These are phyloP conservation scores for Hypholoma fasciculare DNA, from an alignment of 768 basidiomycete species.

Conservation along the genomic window DNA sequence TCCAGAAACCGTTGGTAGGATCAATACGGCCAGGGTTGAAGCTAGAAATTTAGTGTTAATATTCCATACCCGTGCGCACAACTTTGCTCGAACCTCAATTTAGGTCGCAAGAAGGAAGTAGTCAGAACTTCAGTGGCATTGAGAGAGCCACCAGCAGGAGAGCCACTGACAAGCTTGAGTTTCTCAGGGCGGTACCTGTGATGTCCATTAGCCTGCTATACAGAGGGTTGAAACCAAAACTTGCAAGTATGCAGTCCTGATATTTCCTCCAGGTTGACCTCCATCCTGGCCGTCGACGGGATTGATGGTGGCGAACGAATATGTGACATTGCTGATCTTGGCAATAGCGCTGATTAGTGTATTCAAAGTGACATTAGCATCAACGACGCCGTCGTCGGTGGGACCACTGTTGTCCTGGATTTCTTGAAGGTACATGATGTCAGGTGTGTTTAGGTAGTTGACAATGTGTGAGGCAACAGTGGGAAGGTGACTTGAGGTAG, in stretches of 20 bases:
- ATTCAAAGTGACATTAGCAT: conserved; percentile 51
- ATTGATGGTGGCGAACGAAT: conserved; percentile 48
- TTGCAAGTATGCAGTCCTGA: conserved; percentile 57
- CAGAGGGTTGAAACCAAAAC: conserved; percentile 12
- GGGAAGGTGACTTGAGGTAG: conserved; percentile 46
- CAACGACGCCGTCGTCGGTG: conserved; percentile 52
- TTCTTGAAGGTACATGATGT: conserved; percentile 65
- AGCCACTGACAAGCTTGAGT: conserved; percentile 43
- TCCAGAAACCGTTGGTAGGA: conserved; percentile 56
- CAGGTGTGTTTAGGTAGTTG: conserved; percentile 47
- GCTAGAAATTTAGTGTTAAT: conserved; percentile 30
- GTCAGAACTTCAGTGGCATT: conserved; percentile 38
- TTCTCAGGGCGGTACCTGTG: conserved; percentile 49
- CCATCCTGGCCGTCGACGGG: conserved; percentile 59
- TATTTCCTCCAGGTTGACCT: conserved; percentile 63
- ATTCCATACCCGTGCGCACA: not conserved
- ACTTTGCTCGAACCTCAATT: conserved; percentile 39
- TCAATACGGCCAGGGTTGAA: conserved; percentile 65
- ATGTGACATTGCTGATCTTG: conserved; percentile 40
- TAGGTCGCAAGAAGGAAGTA: conserved; percentile 30
- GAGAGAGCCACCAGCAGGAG: conserved; percentile 47
- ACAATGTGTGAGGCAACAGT: conserved; percentile 55
- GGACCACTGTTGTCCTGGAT: conserved; percentile 61
- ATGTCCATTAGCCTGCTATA: not conserved
- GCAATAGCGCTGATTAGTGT: conserved; percentile 51